Percentiles rank a stretch among this genome's conserved stretches.
These are phyloP conservation scores for Nicotiana sylvestris DNA, from an alignment of 257 asterid genomes.

Conservation along the genomic window DNA sequence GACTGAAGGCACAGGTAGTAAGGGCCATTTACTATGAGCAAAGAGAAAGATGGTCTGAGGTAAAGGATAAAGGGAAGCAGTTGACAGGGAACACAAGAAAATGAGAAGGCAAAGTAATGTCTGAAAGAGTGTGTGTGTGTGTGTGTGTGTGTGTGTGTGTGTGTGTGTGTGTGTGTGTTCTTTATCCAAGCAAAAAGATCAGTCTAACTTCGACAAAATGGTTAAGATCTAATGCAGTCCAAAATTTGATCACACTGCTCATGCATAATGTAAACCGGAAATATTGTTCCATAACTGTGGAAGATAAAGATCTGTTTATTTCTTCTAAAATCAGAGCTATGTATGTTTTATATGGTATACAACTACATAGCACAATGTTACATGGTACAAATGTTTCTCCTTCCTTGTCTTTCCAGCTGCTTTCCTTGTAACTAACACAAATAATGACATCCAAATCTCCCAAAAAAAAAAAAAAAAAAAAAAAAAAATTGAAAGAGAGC, in stretches of 20 bases:
- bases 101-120: not conserved
- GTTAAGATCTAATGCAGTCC: not conserved
- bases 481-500: not conserved
- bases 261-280: conserved; percentile 1
- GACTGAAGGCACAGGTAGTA: not conserved
- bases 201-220: conserved; percentile 5
- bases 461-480: too few relatives aligned
- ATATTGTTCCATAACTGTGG: not conserved
- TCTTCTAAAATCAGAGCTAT: not conserved
- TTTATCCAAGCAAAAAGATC: not conserved
- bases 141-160: not conserved
- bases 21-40: not conserved
- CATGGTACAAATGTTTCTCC: conserved; percentile 2
- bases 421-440: conserved; percentile 1
- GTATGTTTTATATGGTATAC: not conserved
- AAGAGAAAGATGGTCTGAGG: not conserved
- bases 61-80: not conserved
- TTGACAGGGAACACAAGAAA: not conserved
- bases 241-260: not conserved
- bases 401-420: conserved; percentile 12
- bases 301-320: not conserved
- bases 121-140: not conserved
- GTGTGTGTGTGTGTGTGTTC: not conserved
- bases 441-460: not conserved
- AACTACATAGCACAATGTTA: not conserved